Percentiles rank a stretch among this genome's conserved stretches.
Conservation (phyloP, 129 eudicot genomes). For the Kitagawia praeruptora region DNA sequence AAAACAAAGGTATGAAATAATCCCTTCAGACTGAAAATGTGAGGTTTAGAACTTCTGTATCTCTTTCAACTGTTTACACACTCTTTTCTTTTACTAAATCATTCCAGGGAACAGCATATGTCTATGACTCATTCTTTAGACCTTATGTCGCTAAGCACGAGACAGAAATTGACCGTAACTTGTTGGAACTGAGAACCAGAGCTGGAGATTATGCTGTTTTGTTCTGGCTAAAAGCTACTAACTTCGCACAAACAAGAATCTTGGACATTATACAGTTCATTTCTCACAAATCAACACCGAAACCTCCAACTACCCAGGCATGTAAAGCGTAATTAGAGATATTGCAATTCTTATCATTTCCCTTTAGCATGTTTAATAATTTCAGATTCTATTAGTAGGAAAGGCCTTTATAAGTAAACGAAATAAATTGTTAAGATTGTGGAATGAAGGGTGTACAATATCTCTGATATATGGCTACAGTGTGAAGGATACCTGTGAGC, state of each 20-base stretch:
- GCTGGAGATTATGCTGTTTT: conserved; percentile 66
- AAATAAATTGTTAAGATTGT: not conserved
- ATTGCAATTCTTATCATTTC: not conserved
- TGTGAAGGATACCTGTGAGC: not conserved
- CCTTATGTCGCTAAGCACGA: conserved; percentile 82
- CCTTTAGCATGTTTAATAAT: not conserved
- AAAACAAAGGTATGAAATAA: conserved; percentile 63
- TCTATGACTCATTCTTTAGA: conserved; percentile 76
- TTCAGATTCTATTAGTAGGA: not conserved
- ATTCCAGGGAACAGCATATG: conserved; percentile 79
- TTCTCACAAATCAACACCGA: conserved; percentile 70
- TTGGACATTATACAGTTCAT: conserved; percentile 65
- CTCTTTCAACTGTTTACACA: not conserved
- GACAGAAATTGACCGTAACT: conserved; percentile 63
- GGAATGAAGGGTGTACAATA: too few relatives aligned
- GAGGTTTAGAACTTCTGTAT: not conserved
- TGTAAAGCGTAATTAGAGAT: not conserved
- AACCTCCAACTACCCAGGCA: conserved; percentile 64
- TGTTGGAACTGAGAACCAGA: conserved; percentile 70
- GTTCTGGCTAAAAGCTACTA: conserved; percentile 62
- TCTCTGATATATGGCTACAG: too few relatives aligned
- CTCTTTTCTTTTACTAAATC: not conserved
- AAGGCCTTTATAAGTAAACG: not conserved
- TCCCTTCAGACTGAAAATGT: not conserved
- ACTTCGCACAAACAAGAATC: conserved; percentile 61